Base-by-base conservation (phyloP, 768 basidiomycete genomes). In the Chalciporus sphaerocephalus region DNA sequence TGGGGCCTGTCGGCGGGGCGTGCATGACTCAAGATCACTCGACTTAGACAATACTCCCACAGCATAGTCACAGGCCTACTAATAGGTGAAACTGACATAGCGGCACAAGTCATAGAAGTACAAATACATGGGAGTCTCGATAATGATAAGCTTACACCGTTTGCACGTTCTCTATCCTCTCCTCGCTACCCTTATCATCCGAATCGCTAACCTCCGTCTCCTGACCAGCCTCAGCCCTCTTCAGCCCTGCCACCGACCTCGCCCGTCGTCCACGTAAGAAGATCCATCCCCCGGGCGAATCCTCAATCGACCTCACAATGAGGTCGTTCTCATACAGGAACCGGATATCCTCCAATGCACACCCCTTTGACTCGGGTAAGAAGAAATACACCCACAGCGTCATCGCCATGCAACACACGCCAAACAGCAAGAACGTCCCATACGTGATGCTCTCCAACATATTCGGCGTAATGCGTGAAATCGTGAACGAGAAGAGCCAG, bases 301-400 rank as follows among this genome's bases (percentile, higher is more conserved):
- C 68, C 17, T 69, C 54, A 25, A 69, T 21, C 20, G 67, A 57
- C 6, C 69, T 61, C 50, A 65, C 47, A 17, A 64, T 23, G 44
- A 64, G 42, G 8, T 69, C 63, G 43, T 59, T 50, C 43, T 69
- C 68, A 23, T 72, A 73, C 37, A 73, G 51, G 35, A 53, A 64
- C 34, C 62, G 57, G 34, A 72, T 65, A 40, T 72, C 70, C 55
- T 72, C 71, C 32, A 72, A 51, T 12, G 65, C 63, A 36, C 66
- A 62, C 24, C 69, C 66, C 40, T 51, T 69, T 10, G 72, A 74
- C 58, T 74, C 72, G 16, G 72, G 72, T 25, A 73, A 50, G 51
- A 60, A 62, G 39, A 72, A 51, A 51, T 68, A 67, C 20, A 61
- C 61, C 68, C 65, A 74, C 7, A 35, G 44, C 32, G 61, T 57